Percentiles rank a stretch among this genome's conserved stretches.
Evolutionary conservation across 2,329 filamentous ascomycete genomes (phyloP).

Genomic region (Penicillium sp.): DNA sequence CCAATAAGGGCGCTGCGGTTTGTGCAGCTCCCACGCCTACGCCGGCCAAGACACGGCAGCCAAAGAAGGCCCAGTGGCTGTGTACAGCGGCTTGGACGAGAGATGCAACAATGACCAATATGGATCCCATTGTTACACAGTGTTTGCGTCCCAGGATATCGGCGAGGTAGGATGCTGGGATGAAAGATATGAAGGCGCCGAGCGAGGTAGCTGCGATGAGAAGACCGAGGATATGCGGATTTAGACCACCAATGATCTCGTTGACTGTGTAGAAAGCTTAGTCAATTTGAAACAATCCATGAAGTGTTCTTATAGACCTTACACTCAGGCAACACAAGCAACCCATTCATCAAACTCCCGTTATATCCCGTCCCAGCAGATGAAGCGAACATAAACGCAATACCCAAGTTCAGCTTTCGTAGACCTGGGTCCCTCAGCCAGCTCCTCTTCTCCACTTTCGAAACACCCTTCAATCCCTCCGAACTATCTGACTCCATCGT

Average conservation of each 20-base stretch:
- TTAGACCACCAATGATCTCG: slow-evolving; percentile 12
- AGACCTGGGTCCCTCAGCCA: slow-evolving; percentile 25
- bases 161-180: slow-evolving; percentile 26
- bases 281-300: background rate
- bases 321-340: slow-evolving; percentile 25
- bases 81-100: slow-evolving; percentile 24
- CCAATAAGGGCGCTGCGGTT: slow-evolving; percentile 30
- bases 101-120: slow-evolving; percentile 27
- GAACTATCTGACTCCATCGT: slow-evolving; percentile 7
- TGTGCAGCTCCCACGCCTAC: slow-evolving; percentile 38
- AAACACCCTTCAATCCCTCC: slow-evolving; percentile 12
- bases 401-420: slow-evolving; percentile 21
- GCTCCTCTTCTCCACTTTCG: background rate
- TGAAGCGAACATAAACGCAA: slow-evolving; percentile 23
- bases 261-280: slow-evolving; percentile 8
- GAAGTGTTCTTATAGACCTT: slow-evolving; percentile 12
- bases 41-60: slow-evolving; percentile 32
- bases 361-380: slow-evolving; percentile 25
- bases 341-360: slow-evolving; percentile 22
- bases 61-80: slow-evolving; percentile 27
- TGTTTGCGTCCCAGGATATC: slow-evolving; percentile 49
- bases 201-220: slow-evolving; percentile 25
- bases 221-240: slow-evolving; percentile 18
- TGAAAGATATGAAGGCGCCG: slow-evolving; percentile 21
- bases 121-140: slow-evolving; percentile 45